Percentiles rank a stretch among this genome's conserved stretches.
Evolutionary conservation across 202 grass and related monocot species (phyloP).

Genomic region (Schoenoplectus triqueter): DNA sequence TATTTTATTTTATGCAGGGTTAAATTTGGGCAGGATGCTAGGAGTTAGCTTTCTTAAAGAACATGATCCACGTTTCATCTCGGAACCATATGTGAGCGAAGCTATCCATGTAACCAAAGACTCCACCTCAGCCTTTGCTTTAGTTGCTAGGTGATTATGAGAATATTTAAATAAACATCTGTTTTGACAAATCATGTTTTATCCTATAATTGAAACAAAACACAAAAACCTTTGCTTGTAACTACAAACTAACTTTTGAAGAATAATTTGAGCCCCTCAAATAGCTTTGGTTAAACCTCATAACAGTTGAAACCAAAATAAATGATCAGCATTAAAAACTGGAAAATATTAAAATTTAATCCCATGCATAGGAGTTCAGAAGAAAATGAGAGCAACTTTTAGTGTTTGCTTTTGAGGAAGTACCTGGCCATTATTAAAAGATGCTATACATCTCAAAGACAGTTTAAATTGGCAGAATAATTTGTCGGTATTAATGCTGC

Average conservation of each 20-base stretch:
- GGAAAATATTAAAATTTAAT: background rate
- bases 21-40: constrained; percentile 85
- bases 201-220: background rate
- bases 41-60: constrained; percentile 87
- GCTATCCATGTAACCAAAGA: constrained; percentile 55
- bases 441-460: background rate
- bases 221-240: background rate
- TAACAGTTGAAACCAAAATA: constrained; percentile 6
- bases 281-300: background rate
- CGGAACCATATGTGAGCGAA: constrained; percentile 80
- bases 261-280: background rate
- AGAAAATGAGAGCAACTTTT: background rate
- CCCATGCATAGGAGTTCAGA: background rate
- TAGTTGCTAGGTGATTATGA: constrained; percentile 76
- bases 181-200: constrained; percentile 8
- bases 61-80: constrained; percentile 77
- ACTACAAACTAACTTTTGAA: background rate
- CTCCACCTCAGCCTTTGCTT: constrained; percentile 58
- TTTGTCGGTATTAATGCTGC: background rate
- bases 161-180: background rate
- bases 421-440: background rate
- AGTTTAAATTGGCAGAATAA: background rate
- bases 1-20: constrained; percentile 49
- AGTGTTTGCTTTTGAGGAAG: background rate
- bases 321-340: background rate